These are phyloP conservation scores for Oxytropis ochrocephala DNA, from an alignment of 306 rosid species.

Conservation along the genomic window DNA sequence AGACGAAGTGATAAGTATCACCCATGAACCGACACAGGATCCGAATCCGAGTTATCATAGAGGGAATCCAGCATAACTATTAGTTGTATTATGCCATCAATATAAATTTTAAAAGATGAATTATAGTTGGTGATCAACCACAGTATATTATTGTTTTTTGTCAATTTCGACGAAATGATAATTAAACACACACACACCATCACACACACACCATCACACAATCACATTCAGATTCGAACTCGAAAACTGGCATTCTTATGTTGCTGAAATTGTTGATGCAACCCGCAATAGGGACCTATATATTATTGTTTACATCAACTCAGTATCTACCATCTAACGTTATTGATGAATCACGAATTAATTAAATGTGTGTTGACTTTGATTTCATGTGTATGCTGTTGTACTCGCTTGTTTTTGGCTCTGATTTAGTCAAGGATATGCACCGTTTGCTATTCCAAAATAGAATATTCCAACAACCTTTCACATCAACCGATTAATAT, in stretches of 20 bases:
- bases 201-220: no score
- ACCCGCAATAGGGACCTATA: no score
- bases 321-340: neutral
- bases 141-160: neutral
- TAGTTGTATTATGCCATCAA: no score
- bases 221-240: no score
- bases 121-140: neutral
- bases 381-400: slow-evolving; percentile 1
- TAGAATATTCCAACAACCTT: slow-evolving; percentile 7
- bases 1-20: no score
- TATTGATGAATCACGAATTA: neutral
- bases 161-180: no score
- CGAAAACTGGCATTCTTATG: no score
- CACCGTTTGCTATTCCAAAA: neutral
- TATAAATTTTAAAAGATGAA: neutral
- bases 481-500: neutral
- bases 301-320: neutral
- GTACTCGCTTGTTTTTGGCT: slow-evolving; percentile 11
- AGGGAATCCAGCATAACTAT: no score
- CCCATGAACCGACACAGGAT: no score
- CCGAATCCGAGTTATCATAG: no score
- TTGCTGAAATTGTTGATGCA: no score
- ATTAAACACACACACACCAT: no score
- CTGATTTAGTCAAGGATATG: slow-evolving; percentile 23
- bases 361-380: slow-evolving; percentile 16